phyloP scores from a whole-genome alignment of 1,139 yeast genomes.

The Hansenula anomala region DNA sequence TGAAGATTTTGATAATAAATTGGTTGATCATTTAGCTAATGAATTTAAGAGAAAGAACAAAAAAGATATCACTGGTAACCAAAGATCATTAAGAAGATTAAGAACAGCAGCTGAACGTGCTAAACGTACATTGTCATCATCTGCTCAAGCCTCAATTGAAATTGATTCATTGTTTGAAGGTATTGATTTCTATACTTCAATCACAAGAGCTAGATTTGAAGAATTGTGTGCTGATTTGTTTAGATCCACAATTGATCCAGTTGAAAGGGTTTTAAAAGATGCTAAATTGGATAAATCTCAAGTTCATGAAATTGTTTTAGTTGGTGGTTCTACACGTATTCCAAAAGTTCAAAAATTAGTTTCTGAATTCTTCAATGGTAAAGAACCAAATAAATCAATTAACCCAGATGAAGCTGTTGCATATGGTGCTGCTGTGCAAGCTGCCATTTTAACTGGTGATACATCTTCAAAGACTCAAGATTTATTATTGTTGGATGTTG shows the following conservation, averaged over 20 bases:
- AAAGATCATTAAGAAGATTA: conserved; percentile 79
- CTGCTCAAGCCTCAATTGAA: conserved; percentile 79
- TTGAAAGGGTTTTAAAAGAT: conserved; percentile 78
- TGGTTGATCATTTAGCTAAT: conserved; percentile 67
- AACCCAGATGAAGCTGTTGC: conserved; percentile 78
- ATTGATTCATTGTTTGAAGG: conserved; percentile 80
- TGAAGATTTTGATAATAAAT: conserved; percentile 82
- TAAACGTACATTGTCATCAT: conserved; percentile 80
- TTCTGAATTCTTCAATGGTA: conserved; percentile 82
- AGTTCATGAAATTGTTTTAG: conserved; percentile 80
- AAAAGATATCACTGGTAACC: conserved; percentile 65
- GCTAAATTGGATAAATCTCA: conserved; percentile 70
- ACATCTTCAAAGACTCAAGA: conserved; percentile 78
- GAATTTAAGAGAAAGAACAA: conserved; percentile 83
- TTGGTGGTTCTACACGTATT: conserved; percentile 92
- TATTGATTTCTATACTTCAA: conserved; percentile 72
- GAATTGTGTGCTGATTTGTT: conserved; percentile 77
- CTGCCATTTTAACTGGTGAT: conserved; percentile 90
- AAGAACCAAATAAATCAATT: conserved; percentile 80
- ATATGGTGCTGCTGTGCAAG: conserved; percentile 77
- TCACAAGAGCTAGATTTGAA: conserved; percentile 89
- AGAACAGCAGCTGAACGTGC: conserved; percentile 92
- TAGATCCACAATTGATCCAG: conserved; percentile 80
- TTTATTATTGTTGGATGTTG: conserved; percentile 83
- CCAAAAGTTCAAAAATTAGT: conserved; percentile 86